These are phyloP conservation scores for Phytophthora podocarpi DNA, from an alignment of 352 stramenopile species.

Conservation along the genomic window DNA sequence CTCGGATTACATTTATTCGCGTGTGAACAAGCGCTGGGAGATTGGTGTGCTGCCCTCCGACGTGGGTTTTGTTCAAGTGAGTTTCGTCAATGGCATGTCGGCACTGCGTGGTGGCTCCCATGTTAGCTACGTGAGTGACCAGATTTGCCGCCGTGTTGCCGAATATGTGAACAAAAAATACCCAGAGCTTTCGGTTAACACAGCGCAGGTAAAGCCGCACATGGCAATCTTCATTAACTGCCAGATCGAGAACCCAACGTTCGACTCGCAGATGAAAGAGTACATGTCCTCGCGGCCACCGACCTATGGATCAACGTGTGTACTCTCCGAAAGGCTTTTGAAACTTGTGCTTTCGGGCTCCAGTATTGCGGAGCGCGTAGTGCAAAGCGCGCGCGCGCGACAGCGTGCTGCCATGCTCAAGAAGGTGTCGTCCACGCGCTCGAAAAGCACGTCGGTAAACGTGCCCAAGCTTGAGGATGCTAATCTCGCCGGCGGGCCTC, in stretches of 20 bases:
- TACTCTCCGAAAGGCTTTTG: slow-evolving; percentile 94
- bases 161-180: slow-evolving; percentile 98
- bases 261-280: slow-evolving; percentile 99
- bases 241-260: slow-evolving; percentile 98
- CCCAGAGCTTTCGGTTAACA: slow-evolving; percentile 92
- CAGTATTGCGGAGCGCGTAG: slow-evolving; percentile 94
- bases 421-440: slow-evolving; percentile 79
- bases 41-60: slow-evolving; percentile 92
- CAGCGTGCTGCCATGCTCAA: slow-evolving; percentile 93
- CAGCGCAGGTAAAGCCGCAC: slow-evolving; percentile 97
- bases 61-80: slow-evolving; percentile 96
- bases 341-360: slow-evolving; percentile 95
- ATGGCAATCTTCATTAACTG: slow-evolving; percentile 98
- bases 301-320: slow-evolving; percentile 90
- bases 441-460: slow-evolving; percentile 75
- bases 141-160: slow-evolving; percentile 87
- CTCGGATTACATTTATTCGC: slow-evolving; percentile 91
- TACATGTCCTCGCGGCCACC: slow-evolving; percentile 93
- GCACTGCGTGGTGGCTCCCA: slow-evolving; percentile 97
- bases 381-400: slow-evolving; percentile 94
- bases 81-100: slow-evolving; percentile 99
- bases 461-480: slow-evolving; percentile 99
- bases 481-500: slow-evolving; percentile 94
- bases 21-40: slow-evolving; percentile 96
- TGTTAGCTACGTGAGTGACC: slow-evolving; percentile 90